Base-by-base conservation (phyloP, 1,284 basidiomycete species). In the Ustilago lituana region DNA sequence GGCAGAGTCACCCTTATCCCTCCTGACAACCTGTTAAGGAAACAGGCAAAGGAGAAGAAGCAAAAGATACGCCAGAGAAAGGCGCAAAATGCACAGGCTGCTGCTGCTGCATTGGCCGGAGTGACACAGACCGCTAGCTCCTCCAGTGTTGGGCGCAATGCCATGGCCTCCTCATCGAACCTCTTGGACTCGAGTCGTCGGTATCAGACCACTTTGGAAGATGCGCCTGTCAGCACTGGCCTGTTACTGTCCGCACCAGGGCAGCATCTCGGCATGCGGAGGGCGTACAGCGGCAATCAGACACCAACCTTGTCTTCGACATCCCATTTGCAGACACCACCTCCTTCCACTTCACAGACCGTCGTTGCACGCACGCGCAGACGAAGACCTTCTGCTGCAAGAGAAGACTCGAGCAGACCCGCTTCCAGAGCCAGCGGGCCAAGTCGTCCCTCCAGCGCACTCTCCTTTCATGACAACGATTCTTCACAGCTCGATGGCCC, bases 21-120 rank as follows among this genome's bases (percentile, higher is more conserved):
- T 0, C 78, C 78, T n/a, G 78, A 80, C 57, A 80, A 80, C 29
- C 68, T 80, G 26, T 51, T 78, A 20, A 44, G 72, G n/a, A 71
- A 71, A 44, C 62, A 75, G 59, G 73, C 74, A 20, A 75, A 73
- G 55, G 66, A 76, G 44, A 76, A 73, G 47, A 73, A 68, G 54
- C 47, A 61, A 46, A 73, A 74, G 59, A 39, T 51, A 11, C 56
- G 69, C 1, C 64, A 72, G 19, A 57, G 53, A 19, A 75, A 75
- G 47, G 71, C 73, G 15, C 60, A 72, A 26, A 59, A 52, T 45
- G 73, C 73, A 5, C 60, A 67, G 14, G 51, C 52, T 2, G 73
- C 73, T 1, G 70, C 70, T 5, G 54, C 51, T 0, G 70, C 70
- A 2, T 36, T 76, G 17, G 66, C 71, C 23, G 66, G 62, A 0